Evolutionary conservation across 2,329 filamentous ascomycete genomes (phyloP), one percentile per base, ranked within the genome.

Genomic region (Cordyceps farinosa): DNA sequence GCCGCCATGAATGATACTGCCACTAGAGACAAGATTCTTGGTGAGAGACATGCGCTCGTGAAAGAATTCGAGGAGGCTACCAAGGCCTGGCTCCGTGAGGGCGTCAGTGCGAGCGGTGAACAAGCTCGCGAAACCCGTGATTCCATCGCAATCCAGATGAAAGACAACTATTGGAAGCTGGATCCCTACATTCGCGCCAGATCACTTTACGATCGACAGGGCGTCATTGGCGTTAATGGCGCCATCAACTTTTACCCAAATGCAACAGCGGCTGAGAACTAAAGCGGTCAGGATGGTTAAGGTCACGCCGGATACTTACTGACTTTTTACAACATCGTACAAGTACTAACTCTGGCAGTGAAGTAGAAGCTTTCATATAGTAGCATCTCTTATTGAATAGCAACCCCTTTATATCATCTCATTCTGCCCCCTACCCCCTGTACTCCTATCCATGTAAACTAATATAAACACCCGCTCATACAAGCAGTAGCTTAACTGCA

Each of bases 141-240:
- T 44, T 76, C 79, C 3, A 70, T 95, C 34, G 88, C 90, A 2
- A 81, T 81, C 57, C 77, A 84, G 66, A 72, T 98, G 69, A 82
- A 82, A 65, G 81, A 83, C 54, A 90, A 90, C 69, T 99, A 98
- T 78, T 99, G 95, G 94, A 82, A 83, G 45, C 76, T 97, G 59
- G 95, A 99, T 77, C 92, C 92, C 0, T 96, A 94, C 74, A 74
- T 98, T 36, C 83, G 95, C 45, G 91, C 93, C 13, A 84, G 89
- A 70, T 90, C 88, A n/a, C 77, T 91, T 65, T 97, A 97, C 70
- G 95, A 99, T 74, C 85, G 95, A 65, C 83, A 82, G 13, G 91
- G 92, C 1, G 79, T 95, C 65, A 81, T 98, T 52, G 78, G 84
- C 65, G 77, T 81, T 1, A 86, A 81, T 11, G 93, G 92, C 1